phyloP scores from a whole-genome alignment of 2,329 filamentous ascomycete genomes.

The Fusarium sp. region DNA sequence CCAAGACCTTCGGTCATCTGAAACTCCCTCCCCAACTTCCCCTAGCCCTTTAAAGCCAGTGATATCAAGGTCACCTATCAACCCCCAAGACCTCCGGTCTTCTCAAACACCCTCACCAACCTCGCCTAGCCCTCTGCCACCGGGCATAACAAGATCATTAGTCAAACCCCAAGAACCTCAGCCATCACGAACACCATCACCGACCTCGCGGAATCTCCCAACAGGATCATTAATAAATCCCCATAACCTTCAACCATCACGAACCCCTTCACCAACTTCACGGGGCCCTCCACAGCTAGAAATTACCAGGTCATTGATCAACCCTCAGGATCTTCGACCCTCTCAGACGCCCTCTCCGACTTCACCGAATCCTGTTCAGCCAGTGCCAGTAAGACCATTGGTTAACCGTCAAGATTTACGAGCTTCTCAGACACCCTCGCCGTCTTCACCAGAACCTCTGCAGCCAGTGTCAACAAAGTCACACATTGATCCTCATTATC shows the following conservation, averaged over 20 bases:
- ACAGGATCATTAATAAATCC: neutral
- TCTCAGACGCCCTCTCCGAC: neutral
- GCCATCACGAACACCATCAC: neutral
- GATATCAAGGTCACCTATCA: neutral
- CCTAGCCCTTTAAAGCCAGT: neutral
- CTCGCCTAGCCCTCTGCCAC: neutral
- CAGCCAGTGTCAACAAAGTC: neutral
- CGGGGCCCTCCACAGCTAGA: neutral
- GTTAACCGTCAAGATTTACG: conserved; percentile 17
- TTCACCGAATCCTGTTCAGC: neutral
- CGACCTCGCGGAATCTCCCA: neutral
- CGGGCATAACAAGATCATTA: neutral
- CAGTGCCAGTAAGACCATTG: neutral
- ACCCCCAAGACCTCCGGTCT: neutral
- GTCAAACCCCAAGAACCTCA: neutral
- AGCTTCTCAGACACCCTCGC: conserved; percentile 9
- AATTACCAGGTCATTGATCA: neutral
- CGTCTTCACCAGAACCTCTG: neutral
- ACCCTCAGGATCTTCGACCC: neutral
- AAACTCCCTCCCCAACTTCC: neutral
- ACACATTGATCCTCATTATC: neutral
- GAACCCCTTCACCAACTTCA: neutral
- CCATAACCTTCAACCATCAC: neutral
- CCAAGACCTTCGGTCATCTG: neutral
- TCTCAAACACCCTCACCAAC: neutral